Evolutionary conservation across 108 stramenopile species (phyloP).

Genomic region (Discostella stelligeroides): DNA sequence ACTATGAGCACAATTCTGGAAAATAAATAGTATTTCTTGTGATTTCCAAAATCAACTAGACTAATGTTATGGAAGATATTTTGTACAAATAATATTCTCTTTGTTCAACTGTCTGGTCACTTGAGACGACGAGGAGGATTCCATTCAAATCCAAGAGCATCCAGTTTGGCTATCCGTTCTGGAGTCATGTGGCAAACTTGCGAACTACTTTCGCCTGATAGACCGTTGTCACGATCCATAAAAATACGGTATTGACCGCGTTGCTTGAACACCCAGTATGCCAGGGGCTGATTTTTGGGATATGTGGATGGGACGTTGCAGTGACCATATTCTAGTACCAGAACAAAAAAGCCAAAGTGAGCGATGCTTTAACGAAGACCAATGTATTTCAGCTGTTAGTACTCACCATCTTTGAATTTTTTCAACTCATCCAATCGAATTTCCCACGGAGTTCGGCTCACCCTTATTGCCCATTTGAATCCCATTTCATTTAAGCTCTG

Average conservation of each 20-base stretch:
- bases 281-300: slow-evolving; percentile 44
- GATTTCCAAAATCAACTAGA: too few relatives aligned
- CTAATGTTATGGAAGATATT: too few relatives aligned
- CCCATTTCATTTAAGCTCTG: slow-evolving; percentile 31
- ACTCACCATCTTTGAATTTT: slow-evolving; percentile 30
- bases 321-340: slow-evolving; percentile 47
- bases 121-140: slow-evolving; percentile 40
- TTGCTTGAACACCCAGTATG: slow-evolving; percentile 53
- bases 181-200: slow-evolving; percentile 58
- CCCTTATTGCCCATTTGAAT: slow-evolving; percentile 48
- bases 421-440: slow-evolving; percentile 40
- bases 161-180: slow-evolving; percentile 54
- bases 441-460: slow-evolving; percentile 44
- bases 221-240: slow-evolving; percentile 15
- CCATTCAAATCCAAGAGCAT: slow-evolving; percentile 63
- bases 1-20: too few relatives aligned
- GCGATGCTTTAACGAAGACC: not conserved
- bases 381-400: not conserved
- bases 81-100: not conserved
- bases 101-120: not conserved
- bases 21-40: too few relatives aligned
- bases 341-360: too few relatives aligned
- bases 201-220: slow-evolving; percentile 15
- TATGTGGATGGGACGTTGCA: slow-evolving; percentile 46
- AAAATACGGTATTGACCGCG: slow-evolving; percentile 46